Evolutionary conservation across 768 basidiomycete species (phyloP).

Genomic region (Hysterangium stoloniferum): DNA sequence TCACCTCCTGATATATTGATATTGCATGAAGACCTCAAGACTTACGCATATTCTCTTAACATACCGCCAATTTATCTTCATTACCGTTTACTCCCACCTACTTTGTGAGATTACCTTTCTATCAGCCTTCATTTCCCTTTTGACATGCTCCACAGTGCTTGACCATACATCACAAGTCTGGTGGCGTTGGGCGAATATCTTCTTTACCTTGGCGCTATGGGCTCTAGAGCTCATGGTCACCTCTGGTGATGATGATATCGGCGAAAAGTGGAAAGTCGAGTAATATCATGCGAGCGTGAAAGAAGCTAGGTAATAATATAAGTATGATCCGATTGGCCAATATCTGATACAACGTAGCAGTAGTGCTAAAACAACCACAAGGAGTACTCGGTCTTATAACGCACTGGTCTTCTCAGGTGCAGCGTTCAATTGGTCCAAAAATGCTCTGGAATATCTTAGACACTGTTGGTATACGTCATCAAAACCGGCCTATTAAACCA

Average conservation of each 20-base stretch:
- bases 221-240: conserved; percentile 73
- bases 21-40: conserved; percentile 53
- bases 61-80: conserved; percentile 77
- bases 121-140: background rate
- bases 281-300: conserved; percentile 24
- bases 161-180: conserved; percentile 88
- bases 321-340: background rate
- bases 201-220: conserved; percentile 81
- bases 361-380: no score
- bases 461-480: conserved; percentile 77
- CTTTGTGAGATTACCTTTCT: conserved; percentile 53
- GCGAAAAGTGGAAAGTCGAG: conserved; percentile 74
- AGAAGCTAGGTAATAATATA: background rate
- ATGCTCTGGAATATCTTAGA: conserved; percentile 62
- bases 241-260: conserved; percentile 59
- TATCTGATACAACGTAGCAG: background rate
- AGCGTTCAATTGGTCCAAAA: conserved; percentile 53
- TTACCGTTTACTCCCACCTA: conserved; percentile 82
- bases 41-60: conserved; percentile 69
- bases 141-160: conserved; percentile 43
- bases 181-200: conserved; percentile 91
- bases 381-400: background rate
- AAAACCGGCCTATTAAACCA: conserved; percentile 50
- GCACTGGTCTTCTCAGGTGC: background rate
- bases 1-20: conserved; percentile 1